Conservation (phyloP, 306 rosid species). For the Biancaea sappan region DNA sequence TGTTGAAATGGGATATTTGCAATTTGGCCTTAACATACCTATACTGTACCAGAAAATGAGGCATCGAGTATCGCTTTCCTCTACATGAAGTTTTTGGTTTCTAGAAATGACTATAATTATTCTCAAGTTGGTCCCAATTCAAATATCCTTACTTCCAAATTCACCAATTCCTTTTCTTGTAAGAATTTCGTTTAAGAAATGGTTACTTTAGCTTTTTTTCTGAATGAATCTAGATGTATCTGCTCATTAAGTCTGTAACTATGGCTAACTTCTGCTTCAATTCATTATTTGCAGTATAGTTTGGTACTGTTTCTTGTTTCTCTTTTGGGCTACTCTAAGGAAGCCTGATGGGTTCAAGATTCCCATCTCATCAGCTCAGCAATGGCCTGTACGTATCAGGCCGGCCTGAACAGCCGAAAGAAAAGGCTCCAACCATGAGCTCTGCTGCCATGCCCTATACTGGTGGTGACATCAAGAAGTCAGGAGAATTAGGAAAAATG, state of each 20-base stretch:
- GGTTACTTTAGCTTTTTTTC: neutral
- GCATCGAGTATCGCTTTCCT: neutral
- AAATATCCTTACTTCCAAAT: neutral
- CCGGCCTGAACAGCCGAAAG: conserved; percentile 99
- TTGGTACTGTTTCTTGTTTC: conserved; percentile 10
- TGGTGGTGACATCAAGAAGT: conserved; percentile 96
- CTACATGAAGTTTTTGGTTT: conserved; percentile 1
- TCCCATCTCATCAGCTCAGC: conserved; percentile 99
- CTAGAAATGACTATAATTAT: neutral
- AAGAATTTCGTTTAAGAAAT: neutral
- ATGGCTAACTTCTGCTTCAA: conserved; percentile 16
- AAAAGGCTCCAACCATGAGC: conserved; percentile 92
- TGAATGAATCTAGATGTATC: conserved; percentile 8
- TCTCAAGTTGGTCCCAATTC: neutral
- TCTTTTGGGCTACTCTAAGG: conserved; percentile 40
- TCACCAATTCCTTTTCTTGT: too few relatives aligned
- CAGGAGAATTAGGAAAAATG: conserved; percentile 97
- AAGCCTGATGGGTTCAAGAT: conserved; percentile 91
- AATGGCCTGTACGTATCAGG: conserved; percentile 98
- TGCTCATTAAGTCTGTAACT: conserved; percentile 4
- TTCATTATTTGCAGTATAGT: conserved; percentile 51
- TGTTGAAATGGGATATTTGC: neutral
- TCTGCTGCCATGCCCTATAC: conserved; percentile 97
- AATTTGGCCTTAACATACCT: neutral
- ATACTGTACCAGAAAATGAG: neutral